Base-by-base conservation (phyloP, 192 early-diverging fungal genomes). In the Coemansia sp. region DNA sequence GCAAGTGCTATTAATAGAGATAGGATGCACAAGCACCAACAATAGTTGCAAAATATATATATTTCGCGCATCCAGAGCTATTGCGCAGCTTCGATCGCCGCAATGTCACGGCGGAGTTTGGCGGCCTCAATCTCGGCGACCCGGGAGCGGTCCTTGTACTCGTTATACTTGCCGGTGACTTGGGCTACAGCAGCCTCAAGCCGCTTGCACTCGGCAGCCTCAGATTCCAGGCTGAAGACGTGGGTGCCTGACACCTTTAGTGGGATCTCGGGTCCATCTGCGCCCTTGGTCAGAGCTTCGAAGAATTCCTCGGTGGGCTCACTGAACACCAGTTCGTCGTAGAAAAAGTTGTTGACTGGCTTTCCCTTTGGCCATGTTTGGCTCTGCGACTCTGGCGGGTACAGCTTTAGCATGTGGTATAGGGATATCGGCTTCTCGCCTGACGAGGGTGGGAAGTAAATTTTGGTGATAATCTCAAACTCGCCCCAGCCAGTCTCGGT, bases 401-500 rank as follows among this genome's bases (percentile, higher is more conserved):
- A 96, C 43, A 99, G 86, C 74, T 93, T 89, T 61, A 99, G 85
- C 77, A 92, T 91, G 76, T 98, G 96, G 74, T 90, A 94, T 8
- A 99, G 77, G 16, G 88, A 86, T 26, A 97, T 87, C 19, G 90
- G 86, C 74, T 91, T 90, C 61, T 95, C 93, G 62, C 92, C 93
- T 39, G 89, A 82, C 13, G 80, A 72, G 33, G 92, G 89, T 17
- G 88, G 85, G 72, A 98, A 95, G 67, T 90, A 89, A 37, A 99
- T 88, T 73, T 95, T 96, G 65, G 98, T 98, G 28, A 89, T 85
- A 59, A 99, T 94, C 63, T 98, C 96, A 79, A 99, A 99, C 82
- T 99, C 95, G 69, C 98, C 98, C 98, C 98, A 99, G 37, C 98
- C 98, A 14, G 98, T 95, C 76, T 99, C 98, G 33, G 88, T 85